These are phyloP conservation scores for Cenococcum geophilum DNA, from an alignment of 495 filamentous ascomycete genomes.

Conservation along the genomic window DNA sequence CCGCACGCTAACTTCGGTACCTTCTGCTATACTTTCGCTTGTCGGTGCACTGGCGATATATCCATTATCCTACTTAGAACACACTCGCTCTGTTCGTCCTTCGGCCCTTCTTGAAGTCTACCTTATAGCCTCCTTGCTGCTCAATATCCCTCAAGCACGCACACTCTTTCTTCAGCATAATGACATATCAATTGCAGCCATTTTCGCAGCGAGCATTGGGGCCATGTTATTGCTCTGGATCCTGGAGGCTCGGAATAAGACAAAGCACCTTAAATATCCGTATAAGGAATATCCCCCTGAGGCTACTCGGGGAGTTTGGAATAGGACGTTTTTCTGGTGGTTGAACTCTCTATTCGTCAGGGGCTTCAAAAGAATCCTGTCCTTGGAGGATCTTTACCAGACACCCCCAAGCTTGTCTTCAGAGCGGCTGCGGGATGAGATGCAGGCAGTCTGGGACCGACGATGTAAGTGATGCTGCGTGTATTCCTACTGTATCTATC, in stretches of 20 bases:
- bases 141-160: conserved; percentile 50
- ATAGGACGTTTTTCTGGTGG: conserved; percentile 52
- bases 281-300: conserved; percentile 52
- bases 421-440: conserved; percentile 9
- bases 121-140: conserved; percentile 51
- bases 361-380: conserved; percentile 13
- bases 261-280: conserved; percentile 40
- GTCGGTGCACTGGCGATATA: conserved; percentile 40
- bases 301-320: conserved; percentile 51
- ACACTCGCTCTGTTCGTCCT: conserved; percentile 49
- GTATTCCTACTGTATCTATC: background rate
- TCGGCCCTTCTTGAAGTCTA: conserved; percentile 55
- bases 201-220: conserved; percentile 45
- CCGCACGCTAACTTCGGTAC: conserved; percentile 43
- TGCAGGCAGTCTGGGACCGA: conserved; percentile 8
- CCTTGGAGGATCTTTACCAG: conserved; percentile 17
- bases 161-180: conserved; percentile 52
- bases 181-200: conserved; percentile 30
- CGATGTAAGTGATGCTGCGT: background rate
- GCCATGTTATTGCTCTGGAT: conserved; percentile 46
- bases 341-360: conserved; percentile 47
- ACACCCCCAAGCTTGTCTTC: conserved; percentile 8
- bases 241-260: conserved; percentile 52
- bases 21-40: conserved; percentile 44
- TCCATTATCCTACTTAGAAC: conserved; percentile 51